phyloP scores from a whole-genome alignment of 2,329 filamentous ascomycete species.

The Penicillium sp. region DNA sequence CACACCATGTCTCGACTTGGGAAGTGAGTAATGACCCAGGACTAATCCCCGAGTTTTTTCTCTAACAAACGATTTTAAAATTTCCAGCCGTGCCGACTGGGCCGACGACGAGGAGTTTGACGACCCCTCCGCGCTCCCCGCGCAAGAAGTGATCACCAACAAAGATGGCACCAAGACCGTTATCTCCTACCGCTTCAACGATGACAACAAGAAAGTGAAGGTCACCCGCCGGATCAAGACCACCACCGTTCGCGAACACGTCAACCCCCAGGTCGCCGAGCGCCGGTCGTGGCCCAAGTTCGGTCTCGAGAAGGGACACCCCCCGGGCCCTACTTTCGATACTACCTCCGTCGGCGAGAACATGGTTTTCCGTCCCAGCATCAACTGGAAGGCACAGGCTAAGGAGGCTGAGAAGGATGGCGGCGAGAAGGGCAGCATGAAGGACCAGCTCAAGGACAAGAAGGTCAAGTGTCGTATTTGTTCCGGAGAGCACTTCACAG shows the following conservation, averaged over 20 bases:
- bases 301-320: slow-evolving; percentile 82
- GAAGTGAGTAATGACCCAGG: slow-evolving; percentile 38
- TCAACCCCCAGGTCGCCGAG: slow-evolving; percentile 96
- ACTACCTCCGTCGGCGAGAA: slow-evolving; percentile 96
- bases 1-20: slow-evolving; percentile 49
- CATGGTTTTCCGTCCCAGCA: slow-evolving; percentile 90
- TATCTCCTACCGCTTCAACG: slow-evolving; percentile 85
- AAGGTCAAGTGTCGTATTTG: slow-evolving; percentile 99
- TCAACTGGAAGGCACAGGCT: slow-evolving; percentile 92
- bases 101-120: slow-evolving; percentile 88
- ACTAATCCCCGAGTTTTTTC: background rate
- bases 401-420: slow-evolving; percentile 63
- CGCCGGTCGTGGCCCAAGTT: slow-evolving; percentile 94
- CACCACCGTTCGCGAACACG: slow-evolving; percentile 85
- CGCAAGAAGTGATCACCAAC: slow-evolving; percentile 87
- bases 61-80: slow-evolving; percentile 21
- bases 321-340: slow-evolving; percentile 77
- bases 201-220: slow-evolving; percentile 94
- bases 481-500: slow-evolving; percentile 98
- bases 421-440: slow-evolving; percentile 61
- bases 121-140: slow-evolving; percentile 80
- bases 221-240: slow-evolving; percentile 93
- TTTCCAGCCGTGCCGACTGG: slow-evolving; percentile 72
- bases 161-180: slow-evolving; percentile 98
- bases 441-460: slow-evolving; percentile 85